Percentiles rank a stretch among this genome's conserved stretches.
Conservation (phyloP, 257 asterid species). For the Hygrophila difformis region DNA sequence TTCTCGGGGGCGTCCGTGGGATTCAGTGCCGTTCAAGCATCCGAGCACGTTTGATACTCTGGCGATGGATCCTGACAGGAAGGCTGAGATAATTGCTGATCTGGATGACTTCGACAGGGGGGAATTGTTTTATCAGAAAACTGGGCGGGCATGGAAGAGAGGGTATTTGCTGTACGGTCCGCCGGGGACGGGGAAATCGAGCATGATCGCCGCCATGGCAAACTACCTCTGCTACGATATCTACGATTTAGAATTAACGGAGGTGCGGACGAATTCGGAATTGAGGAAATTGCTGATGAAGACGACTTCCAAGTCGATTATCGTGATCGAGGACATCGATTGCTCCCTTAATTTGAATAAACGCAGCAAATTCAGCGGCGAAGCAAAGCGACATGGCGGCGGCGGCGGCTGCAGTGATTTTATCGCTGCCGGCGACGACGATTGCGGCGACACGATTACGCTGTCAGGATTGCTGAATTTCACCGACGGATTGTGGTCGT, state of each 20-base stretch:
- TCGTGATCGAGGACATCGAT: conserved; percentile 37
- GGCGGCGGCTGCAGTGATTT: not conserved
- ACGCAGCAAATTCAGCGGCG: not conserved
- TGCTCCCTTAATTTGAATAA: conserved; percentile 26
- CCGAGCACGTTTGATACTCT: conserved; percentile 31
- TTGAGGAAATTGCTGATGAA: conserved; percentile 32
- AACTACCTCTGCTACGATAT: conserved; percentile 33
- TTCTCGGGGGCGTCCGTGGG: conserved; percentile 29
- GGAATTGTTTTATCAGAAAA: conserved; percentile 22
- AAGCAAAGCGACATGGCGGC: not conserved
- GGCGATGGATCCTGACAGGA: conserved; percentile 28
- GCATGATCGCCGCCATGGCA: conserved; percentile 48
- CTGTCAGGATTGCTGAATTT: conserved; percentile 63
- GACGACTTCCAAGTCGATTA: conserved; percentile 28
- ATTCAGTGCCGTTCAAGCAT: conserved; percentile 32
- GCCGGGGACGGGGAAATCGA: conserved; percentile 40
- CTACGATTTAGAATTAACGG: conserved; percentile 33
- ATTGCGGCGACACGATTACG: conserved; percentile 39
- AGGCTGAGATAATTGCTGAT: conserved; percentile 28
- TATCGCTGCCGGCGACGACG: conserved; percentile 19
- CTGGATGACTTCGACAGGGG: conserved; percentile 23
- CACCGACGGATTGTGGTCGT: conserved; percentile 72
- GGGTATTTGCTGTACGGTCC: conserved; percentile 33
- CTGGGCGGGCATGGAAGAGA: conserved; percentile 37
- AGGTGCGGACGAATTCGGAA: conserved; percentile 30